These are phyloP conservation scores for Phytophthora fragariae DNA, from an alignment of 352 stramenopile species.

Conservation along the genomic window DNA sequence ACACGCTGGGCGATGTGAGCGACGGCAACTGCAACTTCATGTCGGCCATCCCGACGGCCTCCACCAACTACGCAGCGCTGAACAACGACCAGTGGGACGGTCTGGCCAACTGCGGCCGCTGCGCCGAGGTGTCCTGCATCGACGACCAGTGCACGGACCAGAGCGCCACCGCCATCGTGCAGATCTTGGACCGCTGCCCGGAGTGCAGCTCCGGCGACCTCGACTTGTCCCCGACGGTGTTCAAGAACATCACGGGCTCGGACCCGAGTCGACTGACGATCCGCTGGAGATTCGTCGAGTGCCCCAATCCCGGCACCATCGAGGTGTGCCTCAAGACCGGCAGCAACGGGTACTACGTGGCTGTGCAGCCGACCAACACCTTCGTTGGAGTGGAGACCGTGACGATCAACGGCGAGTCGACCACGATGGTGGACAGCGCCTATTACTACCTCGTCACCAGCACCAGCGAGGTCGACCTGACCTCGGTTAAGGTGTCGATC, in stretches of 20 bases:
- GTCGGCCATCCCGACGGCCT: constrained; percentile 48
- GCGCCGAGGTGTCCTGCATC: constrained; percentile 59
- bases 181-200: constrained; percentile 74
- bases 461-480: constrained; percentile 42
- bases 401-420: constrained; percentile 60
- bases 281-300: constrained; percentile 70
- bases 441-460: constrained; percentile 66
- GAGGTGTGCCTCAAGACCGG: constrained; percentile 71
- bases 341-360: constrained; percentile 63
- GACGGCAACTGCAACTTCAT: constrained; percentile 59
- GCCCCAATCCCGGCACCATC: constrained; percentile 51
- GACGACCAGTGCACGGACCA: constrained; percentile 57
- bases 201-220: constrained; percentile 72
- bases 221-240: constrained; percentile 72
- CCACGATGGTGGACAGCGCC: constrained; percentile 64
- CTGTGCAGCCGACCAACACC: constrained; percentile 66
- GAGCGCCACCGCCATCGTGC: constrained; percentile 49
- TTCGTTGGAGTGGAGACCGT: constrained; percentile 52
- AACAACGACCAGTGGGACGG: constrained; percentile 66
- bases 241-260: constrained; percentile 67
- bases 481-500: constrained; percentile 48
- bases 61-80: constrained; percentile 69
- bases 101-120: constrained; percentile 61
- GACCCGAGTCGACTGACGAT: constrained; percentile 58
- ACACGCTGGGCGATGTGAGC: constrained; percentile 37